Evolutionary conservation across 2,329 filamentous ascomycete species (phyloP), one percentile per base, ranked within the genome.

Genomic region (Fusarium haematococcum): DNA sequence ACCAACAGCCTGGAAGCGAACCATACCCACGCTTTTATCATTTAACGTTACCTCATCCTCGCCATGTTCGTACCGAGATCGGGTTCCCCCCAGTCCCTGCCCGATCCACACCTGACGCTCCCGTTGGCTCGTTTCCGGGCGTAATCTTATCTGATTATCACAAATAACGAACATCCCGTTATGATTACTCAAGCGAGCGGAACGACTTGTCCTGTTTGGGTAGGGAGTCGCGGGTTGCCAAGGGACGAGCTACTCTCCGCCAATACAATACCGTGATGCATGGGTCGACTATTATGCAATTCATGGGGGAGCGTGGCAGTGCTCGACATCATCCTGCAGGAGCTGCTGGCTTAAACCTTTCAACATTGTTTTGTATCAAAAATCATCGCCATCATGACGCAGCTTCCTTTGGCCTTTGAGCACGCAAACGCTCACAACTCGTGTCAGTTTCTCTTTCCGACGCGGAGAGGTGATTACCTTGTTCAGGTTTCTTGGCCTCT

Each of bases 401-500:
- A 72, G 10, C 45, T 69, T 2, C 65, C 43, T 0, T 2, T 18
- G 2, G 2, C 39, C 0, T 45, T 57, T 16, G 62, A 69, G 3
- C 30, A 45, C 1, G 77, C 74, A 3, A 57, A 68, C 11, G 62
- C 74, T 25, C 67, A 63, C 16, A 77, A 79, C 23, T 74, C 77
- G 5, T 69, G 65, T 30, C 76, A 79, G 43, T 69, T 75, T 8
- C 61, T 48, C 1, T 59, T 70, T 1, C 61, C 65, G 0, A 69
- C 77, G 2, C 62, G 67, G n/a, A 64, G 77, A 70, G 78, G 76
- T 4, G 74, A 79, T 23, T 80, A 79, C 37, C 56, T 79, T 10
- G 61, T 81, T 1, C 80, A 81, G 41, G 69, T 81, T 4, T 75
- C 78, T 2, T 81, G 77, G 77, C 80, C 79, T 7, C 66, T 79